Conservation (phyloP, 2,329 filamentous ascomycete genomes). For the Alternaria brassicae region DNA sequence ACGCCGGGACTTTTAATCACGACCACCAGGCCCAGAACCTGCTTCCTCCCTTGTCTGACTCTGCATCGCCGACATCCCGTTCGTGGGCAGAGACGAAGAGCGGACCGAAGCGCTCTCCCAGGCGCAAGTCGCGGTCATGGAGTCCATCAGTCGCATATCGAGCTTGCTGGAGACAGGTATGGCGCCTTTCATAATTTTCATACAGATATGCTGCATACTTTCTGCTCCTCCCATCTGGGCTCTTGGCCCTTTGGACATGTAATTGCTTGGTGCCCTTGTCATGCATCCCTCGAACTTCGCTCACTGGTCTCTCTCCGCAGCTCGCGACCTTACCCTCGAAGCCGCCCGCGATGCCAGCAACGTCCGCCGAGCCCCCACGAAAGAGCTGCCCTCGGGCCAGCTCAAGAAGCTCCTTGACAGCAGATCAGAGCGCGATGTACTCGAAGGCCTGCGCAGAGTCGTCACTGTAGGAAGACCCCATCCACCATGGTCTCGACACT, state of each 20-base stretch:
- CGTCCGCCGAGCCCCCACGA: constrained; percentile 62
- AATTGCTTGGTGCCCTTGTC: constrained; percentile 6
- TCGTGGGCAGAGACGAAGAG: constrained; percentile 19
- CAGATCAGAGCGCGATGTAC: constrained; percentile 87
- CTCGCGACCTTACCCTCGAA: constrained; percentile 96
- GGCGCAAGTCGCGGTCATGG: constrained; percentile 66
- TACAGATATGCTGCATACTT: background rate
- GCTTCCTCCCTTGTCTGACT: constrained; percentile 25
- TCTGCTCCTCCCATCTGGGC: constrained; percentile 11
- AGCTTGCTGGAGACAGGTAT: constrained; percentile 92
- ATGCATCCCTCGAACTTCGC: constrained; percentile 50
- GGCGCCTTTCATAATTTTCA: constrained; percentile 16
- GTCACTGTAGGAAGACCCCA: constrained; percentile 71
- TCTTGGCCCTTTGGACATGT: constrained; percentile 9
- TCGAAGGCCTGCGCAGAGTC: constrained; percentile 89
- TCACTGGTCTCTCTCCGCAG: constrained; percentile 61
- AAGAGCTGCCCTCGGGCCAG: constrained; percentile 77
- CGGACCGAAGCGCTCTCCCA: constrained; percentile 20
- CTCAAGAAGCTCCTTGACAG: constrained; percentile 96
- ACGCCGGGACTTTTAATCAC: constrained; percentile 34
- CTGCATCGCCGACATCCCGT: constrained; percentile 36
- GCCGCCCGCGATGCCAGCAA: constrained; percentile 85
- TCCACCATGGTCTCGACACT: constrained; percentile 16
- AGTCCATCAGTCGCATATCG: constrained; percentile 94
- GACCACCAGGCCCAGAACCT: constrained; percentile 26